Evolutionary conservation across 1,284 basidiomycete species (phyloP).

Genomic region (Boletus smithii): DNA sequence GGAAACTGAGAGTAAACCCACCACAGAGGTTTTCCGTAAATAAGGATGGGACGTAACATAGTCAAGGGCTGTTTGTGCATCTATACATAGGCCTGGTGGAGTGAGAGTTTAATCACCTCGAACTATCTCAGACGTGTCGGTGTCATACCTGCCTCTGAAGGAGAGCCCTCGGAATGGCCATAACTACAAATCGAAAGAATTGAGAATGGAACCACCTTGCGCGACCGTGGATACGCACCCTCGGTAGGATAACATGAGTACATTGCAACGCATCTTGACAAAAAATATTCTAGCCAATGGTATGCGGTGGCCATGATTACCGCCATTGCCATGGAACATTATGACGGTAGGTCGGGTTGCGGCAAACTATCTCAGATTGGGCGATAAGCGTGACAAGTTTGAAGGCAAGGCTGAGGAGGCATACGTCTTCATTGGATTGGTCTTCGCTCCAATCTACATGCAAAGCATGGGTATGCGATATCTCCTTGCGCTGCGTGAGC

Average conservation of each 20-base stretch:
- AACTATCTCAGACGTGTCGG: not conserved
- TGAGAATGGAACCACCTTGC: not conserved
- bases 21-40: constrained; percentile 67
- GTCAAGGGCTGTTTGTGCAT: constrained; percentile 80
- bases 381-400: not conserved
- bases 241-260: constrained; percentile 85
- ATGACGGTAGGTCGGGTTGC: constrained; percentile 76
- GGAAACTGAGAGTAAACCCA: constrained; percentile 32
- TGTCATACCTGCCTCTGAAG: constrained; percentile 72
- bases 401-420: constrained; percentile 8
- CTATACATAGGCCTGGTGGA: constrained; percentile 64
- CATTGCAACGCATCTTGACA: constrained; percentile 81
- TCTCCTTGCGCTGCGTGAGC: constrained; percentile 47
- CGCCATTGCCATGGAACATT: constrained; percentile 91
- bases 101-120: not conserved
- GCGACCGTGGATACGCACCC: constrained; percentile 48
- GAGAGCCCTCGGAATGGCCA: constrained; percentile 76
- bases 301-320: constrained; percentile 81
- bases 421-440: constrained; percentile 48
- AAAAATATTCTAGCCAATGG: constrained; percentile 88
- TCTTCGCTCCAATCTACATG: constrained; percentile 32
- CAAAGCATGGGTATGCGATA: constrained; percentile 29
- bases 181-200: constrained; percentile 51
- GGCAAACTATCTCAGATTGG: constrained; percentile 48
- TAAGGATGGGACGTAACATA: constrained; percentile 69